Evolutionary conservation across 345 rosid genomes (phyloP).

Genomic region (Dipteronia dyeriana): DNA sequence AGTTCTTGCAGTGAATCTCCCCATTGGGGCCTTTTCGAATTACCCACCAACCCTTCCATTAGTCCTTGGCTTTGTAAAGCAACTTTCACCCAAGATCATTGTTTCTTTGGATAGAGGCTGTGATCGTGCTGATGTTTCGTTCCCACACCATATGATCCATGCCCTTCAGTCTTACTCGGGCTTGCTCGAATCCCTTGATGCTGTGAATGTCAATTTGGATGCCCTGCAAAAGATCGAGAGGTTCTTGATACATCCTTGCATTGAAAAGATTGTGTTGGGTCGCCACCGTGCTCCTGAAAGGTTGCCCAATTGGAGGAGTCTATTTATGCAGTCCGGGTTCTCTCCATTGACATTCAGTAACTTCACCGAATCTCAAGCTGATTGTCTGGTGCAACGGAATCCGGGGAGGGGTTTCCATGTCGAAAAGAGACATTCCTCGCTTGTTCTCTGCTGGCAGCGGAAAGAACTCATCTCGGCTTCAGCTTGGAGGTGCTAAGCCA

Average conservation of each 20-base stretch:
- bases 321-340: conserved; percentile 72
- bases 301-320: conserved; percentile 70
- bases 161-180: conserved; percentile 65
- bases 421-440: conserved; percentile 74
- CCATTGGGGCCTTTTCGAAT: conserved; percentile 55
- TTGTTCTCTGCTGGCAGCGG: conserved; percentile 86
- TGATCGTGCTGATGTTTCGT: conserved; percentile 72
- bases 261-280: conserved; percentile 64
- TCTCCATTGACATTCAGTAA: conserved; percentile 65
- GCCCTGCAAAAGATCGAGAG: conserved; percentile 81
- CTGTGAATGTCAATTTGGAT: conserved; percentile 67
- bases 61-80: conserved; percentile 69
- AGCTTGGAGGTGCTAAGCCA: conserved; percentile 74
- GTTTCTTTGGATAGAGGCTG: conserved; percentile 84
- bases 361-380: conserved; percentile 86
- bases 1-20: conserved; percentile 74
- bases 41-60: conserved; percentile 56
- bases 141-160: conserved; percentile 70
- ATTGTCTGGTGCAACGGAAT: conserved; percentile 69
- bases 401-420: conserved; percentile 75
- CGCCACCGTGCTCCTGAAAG: conserved; percentile 59
- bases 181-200: conserved; percentile 82
- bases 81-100: conserved; percentile 73
- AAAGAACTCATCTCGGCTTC: conserved; percentile 84
- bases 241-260: conserved; percentile 68